Evolutionary conservation across 2,329 filamentous ascomycete genomes (phyloP).

Genomic region (Rutstroemia sp.): DNA sequence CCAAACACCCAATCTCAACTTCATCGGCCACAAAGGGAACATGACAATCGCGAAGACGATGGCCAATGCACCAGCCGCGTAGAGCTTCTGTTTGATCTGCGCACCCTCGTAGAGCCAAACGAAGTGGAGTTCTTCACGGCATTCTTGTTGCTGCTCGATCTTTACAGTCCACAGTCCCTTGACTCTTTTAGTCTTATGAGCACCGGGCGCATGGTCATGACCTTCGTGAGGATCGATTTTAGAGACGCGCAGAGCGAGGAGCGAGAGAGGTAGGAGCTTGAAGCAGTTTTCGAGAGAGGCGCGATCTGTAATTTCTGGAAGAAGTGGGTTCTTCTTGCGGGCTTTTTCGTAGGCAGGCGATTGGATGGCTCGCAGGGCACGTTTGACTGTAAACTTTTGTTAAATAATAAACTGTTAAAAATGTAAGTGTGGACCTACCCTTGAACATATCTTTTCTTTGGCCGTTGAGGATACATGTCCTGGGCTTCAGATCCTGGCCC

Average conservation of each 20-base stretch:
- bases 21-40: slow-evolving; percentile 93
- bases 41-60: slow-evolving; percentile 84
- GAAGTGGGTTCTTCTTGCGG: slow-evolving; percentile 77
- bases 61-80: slow-evolving; percentile 74
- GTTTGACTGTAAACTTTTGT: slow-evolving; percentile 62
- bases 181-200: slow-evolving; percentile 74
- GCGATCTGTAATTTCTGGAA: slow-evolving; percentile 83
- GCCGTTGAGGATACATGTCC: slow-evolving; percentile 89
- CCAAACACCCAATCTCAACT: slow-evolving; percentile 89
- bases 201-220: slow-evolving; percentile 55
- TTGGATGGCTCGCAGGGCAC: slow-evolving; percentile 82
- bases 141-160: slow-evolving; percentile 94
- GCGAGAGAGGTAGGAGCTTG: slow-evolving; percentile 88
- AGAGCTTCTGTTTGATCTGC: slow-evolving; percentile 89
- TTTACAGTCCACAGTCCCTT: slow-evolving; percentile 96
- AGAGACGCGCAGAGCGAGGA: slow-evolving; percentile 82
- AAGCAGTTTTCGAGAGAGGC: slow-evolving; percentile 87
- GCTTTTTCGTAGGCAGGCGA: slow-evolving; percentile 88
- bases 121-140: slow-evolving; percentile 82
- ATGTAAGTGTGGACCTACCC: slow-evolving; percentile 45
- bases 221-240: slow-evolving; percentile 75
- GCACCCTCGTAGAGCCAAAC: slow-evolving; percentile 94
- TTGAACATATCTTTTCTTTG: slow-evolving; percentile 98
- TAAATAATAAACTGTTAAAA: background rate
- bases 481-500: slow-evolving; percentile 74